These are phyloP conservation scores for Pelagophyceae sp. DNA, from an alignment of 352 stramenopile species.

Conservation along the genomic window DNA sequence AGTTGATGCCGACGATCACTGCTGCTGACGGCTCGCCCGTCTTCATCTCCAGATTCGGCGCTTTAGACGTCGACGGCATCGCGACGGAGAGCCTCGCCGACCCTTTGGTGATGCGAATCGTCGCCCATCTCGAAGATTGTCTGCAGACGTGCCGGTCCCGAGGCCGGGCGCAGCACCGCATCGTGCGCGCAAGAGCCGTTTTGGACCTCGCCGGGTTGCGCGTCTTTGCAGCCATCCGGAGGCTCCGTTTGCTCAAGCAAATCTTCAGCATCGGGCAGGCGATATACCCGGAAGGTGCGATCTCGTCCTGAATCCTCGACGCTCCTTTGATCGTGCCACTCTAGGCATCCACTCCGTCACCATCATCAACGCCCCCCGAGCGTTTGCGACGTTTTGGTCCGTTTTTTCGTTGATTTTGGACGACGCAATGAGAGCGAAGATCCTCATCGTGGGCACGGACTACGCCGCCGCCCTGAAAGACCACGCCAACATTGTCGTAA, in stretches of 20 bases:
- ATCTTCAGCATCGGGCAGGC: not conserved
- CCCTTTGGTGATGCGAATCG: not conserved
- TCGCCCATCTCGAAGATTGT: conserved; percentile 8
- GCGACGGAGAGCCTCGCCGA: not conserved
- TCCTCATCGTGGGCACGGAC: not conserved
- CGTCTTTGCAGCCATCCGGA: not conserved
- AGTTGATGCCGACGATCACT: not conserved
- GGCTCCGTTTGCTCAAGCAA: not conserved
- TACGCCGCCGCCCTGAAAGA: not conserved
- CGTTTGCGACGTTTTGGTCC: not conserved
- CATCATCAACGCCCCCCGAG: conserved; percentile 7
- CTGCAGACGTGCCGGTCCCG: not conserved
- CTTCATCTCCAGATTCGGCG: not conserved
- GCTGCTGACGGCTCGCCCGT: not conserved
- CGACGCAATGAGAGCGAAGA: not conserved
- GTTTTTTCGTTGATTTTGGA: not conserved
- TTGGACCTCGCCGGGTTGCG: not conserved
- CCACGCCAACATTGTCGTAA: conserved; percentile 9
- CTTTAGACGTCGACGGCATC: not conserved
- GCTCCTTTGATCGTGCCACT: too few relatives aligned
- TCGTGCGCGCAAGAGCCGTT: not conserved
- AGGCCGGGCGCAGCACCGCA: not conserved
- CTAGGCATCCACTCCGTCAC: not conserved
- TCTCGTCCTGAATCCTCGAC: not conserved
- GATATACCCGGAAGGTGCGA: not conserved